Evolutionary conservation across 2,329 filamentous ascomycete species (phyloP).

Genomic region (Fusarium buxicola): DNA sequence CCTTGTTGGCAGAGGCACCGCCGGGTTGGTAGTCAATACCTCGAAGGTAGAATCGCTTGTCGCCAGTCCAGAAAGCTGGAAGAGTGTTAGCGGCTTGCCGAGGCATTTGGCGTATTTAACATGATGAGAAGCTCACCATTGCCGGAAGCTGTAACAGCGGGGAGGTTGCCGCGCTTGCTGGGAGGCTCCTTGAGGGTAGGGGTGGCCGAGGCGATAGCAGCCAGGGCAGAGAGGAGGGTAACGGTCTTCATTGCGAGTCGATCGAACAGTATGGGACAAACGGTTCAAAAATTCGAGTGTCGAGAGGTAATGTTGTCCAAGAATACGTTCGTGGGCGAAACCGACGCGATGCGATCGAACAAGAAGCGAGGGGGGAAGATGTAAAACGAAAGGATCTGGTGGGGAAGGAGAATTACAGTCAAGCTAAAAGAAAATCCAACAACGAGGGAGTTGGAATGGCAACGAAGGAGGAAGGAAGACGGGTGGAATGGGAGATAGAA

Average conservation of each 20-base stretch:
- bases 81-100: conserved; percentile 3
- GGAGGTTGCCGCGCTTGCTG: conserved; percentile 62
- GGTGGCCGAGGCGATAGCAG: conserved; percentile 59
- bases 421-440: conserved; percentile 48
- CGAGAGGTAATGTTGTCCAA: conserved; percentile 17
- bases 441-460: conserved; percentile 52
- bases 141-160: conserved; percentile 65
- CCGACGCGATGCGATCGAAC: conserved; percentile 10
- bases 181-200: conserved; percentile 65
- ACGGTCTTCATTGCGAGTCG: conserved; percentile 61
- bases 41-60: conserved; percentile 68
- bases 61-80: conserved; percentile 66
- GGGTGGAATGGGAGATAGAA: conserved; percentile 37
- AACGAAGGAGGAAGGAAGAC: conserved; percentile 44
- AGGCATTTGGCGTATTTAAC: background rate
- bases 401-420: conserved; percentile 39
- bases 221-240: conserved; percentile 60
- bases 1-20: conserved; percentile 66
- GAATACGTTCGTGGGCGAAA: conserved; percentile 12
- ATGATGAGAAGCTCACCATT: conserved; percentile 59
- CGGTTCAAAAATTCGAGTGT: conserved; percentile 29
- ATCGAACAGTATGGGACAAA: conserved; percentile 6
- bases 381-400: conserved; percentile 37
- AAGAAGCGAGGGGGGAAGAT: conserved; percentile 23
- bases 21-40: conserved; percentile 74